Evolutionary conservation across 306 rosid genomes (phyloP), one percentile per base, ranked within the genome.

Genomic region (Coriaria nepalensis): DNA sequence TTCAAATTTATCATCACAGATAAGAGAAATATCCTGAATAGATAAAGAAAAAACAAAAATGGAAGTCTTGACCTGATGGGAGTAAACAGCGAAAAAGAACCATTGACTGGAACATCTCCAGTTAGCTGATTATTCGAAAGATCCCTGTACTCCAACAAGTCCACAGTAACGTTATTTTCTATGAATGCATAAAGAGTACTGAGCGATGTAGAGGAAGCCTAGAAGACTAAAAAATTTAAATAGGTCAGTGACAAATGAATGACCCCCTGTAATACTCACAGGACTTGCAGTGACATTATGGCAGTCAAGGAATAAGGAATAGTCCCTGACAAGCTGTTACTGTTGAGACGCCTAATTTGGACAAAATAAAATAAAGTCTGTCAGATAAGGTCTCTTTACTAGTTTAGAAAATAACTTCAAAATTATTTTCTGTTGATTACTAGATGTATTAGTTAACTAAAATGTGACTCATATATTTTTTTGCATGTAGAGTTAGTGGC

Each of bases 51-150:
- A 20, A 46, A 47, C 41, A 51, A 9, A 58, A 45, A 20, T 38
- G 35, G 33, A 64, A 20, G 29, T 20, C 41, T 45, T 54, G 50
- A 88, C 96, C 95, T 88, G 93, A 78, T 78, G 43, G 93, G 88
- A 65, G 95, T 88, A 74, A 88, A 83, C 34, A 76, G 50, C 35
- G 79, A 66, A 68, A 88, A 88, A 43, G 96, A 83, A 60, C 96
- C 96, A 44, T 76, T 72, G 55, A 65, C 64, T 2, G 95, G 96
- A 52, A 64, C 41, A 0, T 38, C 64, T 61, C 96, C 96, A 6
- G 35, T 52, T 50, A 88, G 76, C 0, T 6, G 13, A 59, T 88
- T 88, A 73, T 72, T 80, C 49, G 95, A 88, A 60, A 88, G 83
- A 78, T 88, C 96, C 64, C 96, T 88, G 65, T 45, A 74, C 66